Conservation (phyloP, 1,284 basidiomycete genomes). For the Cerrena zonata region DNA sequence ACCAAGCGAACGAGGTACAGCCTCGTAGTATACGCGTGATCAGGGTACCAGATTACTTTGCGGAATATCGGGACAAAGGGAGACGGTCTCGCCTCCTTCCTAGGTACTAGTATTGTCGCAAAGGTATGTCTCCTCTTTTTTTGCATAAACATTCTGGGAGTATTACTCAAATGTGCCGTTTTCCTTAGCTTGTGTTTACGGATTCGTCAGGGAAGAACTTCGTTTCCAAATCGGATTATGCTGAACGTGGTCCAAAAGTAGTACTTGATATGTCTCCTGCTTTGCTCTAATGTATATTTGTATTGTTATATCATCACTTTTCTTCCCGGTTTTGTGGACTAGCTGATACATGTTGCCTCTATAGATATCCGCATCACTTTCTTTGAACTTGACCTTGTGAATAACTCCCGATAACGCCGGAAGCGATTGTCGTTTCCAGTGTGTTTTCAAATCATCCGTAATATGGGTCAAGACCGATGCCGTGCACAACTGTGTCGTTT, state of each 20-base stretch:
- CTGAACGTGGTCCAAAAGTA: conserved; percentile 61
- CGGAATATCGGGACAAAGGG: conserved; percentile 84
- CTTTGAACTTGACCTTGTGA: too few relatives aligned
- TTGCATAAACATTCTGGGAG: not conserved
- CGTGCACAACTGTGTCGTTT: too few relatives aligned
- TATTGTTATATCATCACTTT: too few relatives aligned
- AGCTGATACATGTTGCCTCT: too few relatives aligned
- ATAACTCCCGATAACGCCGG: too few relatives aligned
- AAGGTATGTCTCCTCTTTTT: conserved; percentile 52
- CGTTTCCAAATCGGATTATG: conserved; percentile 73
- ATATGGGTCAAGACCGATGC: too few relatives aligned
- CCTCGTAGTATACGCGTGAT: conserved; percentile 62
- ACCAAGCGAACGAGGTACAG: conserved; percentile 68
- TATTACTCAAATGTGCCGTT: conserved; percentile 11
- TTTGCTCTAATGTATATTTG: conserved; percentile 48
- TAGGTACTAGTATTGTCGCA: conserved; percentile 81
- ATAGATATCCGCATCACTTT: too few relatives aligned
- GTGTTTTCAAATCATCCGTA: too few relatives aligned
- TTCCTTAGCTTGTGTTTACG: conserved; percentile 51
- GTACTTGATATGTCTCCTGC: conserved; percentile 72
- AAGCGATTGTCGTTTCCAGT: too few relatives aligned
- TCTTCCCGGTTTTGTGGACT: too few relatives aligned
- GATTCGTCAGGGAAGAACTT: conserved; percentile 62
- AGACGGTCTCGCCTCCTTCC: conserved; percentile 77
- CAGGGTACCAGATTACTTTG: conserved; percentile 87